These are phyloP conservation scores for Lasiosphaeria hispida DNA, from an alignment of 495 filamentous ascomycete species.

Conservation along the genomic window DNA sequence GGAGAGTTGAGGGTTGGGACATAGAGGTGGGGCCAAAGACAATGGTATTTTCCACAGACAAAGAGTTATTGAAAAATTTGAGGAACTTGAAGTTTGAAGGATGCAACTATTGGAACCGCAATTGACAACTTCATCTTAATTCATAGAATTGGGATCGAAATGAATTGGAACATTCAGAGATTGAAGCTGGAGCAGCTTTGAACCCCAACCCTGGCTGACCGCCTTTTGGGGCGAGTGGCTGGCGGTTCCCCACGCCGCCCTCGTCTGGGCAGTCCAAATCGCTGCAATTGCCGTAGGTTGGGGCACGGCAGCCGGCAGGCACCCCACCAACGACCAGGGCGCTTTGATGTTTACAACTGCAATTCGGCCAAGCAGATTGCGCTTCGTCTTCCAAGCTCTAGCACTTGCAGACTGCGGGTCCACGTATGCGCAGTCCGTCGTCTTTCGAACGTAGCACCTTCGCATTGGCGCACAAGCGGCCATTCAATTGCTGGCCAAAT, in stretches of 20 bases:
- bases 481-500: not conserved
- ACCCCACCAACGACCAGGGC: constrained; percentile 2
- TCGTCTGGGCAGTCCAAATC: not conserved
- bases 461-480: not conserved
- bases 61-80: too few species aligned
- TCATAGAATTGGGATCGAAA: too few species aligned
- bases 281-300: not conserved
- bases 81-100: too few species aligned
- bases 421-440: not conserved
- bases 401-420: not conserved
- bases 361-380: constrained; percentile 3
- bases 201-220: too few species aligned
- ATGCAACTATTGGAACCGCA: too few species aligned
- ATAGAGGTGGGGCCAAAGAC: too few species aligned
- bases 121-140: too few species aligned
- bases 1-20: too few species aligned
- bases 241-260: not conserved
- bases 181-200: too few species aligned
- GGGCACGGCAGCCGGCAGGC: not conserved
- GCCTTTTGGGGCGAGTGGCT: not conserved
- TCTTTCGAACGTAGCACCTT: not conserved
- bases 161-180: too few species aligned
- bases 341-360: constrained; percentile 1
- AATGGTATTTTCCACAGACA: too few species aligned
- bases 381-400: not conserved